A percentile compares a stretch with the other conserved stretches of the same genome.
phyloP scores from a whole-genome alignment of 768 basidiomycete genomes.

The Ramaria sp. region DNA sequence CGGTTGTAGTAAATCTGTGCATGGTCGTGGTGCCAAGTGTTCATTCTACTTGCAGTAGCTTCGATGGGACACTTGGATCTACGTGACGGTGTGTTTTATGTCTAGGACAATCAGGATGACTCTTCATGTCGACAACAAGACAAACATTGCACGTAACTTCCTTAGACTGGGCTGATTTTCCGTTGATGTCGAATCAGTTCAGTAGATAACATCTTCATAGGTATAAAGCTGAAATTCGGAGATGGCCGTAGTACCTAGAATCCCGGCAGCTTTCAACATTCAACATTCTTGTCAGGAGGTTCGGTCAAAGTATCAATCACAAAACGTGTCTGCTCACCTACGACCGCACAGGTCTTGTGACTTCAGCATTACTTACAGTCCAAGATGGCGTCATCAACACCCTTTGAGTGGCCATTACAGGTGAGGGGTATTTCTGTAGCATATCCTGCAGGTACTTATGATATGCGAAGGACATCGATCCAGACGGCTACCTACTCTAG shows the following conservation, averaged over 20 bases:
- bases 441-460: background rate
- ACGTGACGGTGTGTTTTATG: constrained; percentile 38
- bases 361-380: constrained; percentile 55
- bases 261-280: constrained; percentile 57
- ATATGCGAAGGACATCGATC: constrained; percentile 35
- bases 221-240: constrained; percentile 43
- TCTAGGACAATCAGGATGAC: background rate
- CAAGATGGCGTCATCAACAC: constrained; percentile 48
- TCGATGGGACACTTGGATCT: constrained; percentile 57
- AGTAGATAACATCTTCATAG: too few species aligned
- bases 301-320: background rate
- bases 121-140: constrained; percentile 26
- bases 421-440: constrained; percentile 15
- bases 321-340: background rate
- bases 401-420: constrained; percentile 63
- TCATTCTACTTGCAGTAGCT: background rate
- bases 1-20: background rate
- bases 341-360: constrained; percentile 33
- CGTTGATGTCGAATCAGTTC: too few species aligned
- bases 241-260: constrained; percentile 16
- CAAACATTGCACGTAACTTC: constrained; percentile 35
- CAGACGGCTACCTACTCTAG: constrained; percentile 25
- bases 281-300: constrained; percentile 44
- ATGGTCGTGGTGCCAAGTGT: background rate
- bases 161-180: background rate